Evolutionary conservation across 2,329 filamentous ascomycete genomes (phyloP).

Genomic region (Fusarium chaquense): DNA sequence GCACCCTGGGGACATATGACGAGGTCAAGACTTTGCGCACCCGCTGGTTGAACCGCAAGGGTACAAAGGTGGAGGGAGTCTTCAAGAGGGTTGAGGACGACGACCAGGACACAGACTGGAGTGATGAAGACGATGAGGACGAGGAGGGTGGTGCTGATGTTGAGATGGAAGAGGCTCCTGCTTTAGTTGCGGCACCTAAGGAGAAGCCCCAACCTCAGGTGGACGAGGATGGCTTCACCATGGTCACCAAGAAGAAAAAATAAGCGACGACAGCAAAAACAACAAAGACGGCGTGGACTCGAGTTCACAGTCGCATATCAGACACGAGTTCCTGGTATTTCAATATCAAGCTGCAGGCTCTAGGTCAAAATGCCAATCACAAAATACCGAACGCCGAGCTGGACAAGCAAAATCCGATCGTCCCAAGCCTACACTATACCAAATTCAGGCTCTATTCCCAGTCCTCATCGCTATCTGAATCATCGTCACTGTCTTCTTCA

Average conservation of each 20-base stretch:
- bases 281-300: slow-evolving; percentile 14
- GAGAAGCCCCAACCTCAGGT: slow-evolving; percentile 77
- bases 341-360: slow-evolving; percentile 44
- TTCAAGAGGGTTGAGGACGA: slow-evolving; percentile 67
- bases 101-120: slow-evolving; percentile 71
- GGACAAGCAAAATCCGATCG: slow-evolving; percentile 41
- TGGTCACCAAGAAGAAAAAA: slow-evolving; percentile 75
- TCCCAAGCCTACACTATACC: slow-evolving; percentile 25
- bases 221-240: slow-evolving; percentile 86
- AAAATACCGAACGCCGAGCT: slow-evolving; percentile 52
- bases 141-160: slow-evolving; percentile 68
- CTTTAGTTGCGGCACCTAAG: slow-evolving; percentile 66
- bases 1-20: slow-evolving; percentile 73
- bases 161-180: slow-evolving; percentile 77
- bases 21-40: slow-evolving; percentile 72
- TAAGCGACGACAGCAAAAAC: slow-evolving; percentile 39
- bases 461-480: slow-evolving; percentile 69
- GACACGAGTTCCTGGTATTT: slow-evolving; percentile 42
- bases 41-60: slow-evolving; percentile 71
- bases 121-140: slow-evolving; percentile 71
- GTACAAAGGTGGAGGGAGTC: slow-evolving; percentile 65
- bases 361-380: slow-evolving; percentile 39
- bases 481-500: slow-evolving; percentile 24
- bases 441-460: slow-evolving; percentile 71
- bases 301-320: slow-evolving; percentile 15